These are phyloP conservation scores for Rhizoclosmatium globosum DNA, from an alignment of 192 early-diverging fungal species.

Conservation along the genomic window DNA sequence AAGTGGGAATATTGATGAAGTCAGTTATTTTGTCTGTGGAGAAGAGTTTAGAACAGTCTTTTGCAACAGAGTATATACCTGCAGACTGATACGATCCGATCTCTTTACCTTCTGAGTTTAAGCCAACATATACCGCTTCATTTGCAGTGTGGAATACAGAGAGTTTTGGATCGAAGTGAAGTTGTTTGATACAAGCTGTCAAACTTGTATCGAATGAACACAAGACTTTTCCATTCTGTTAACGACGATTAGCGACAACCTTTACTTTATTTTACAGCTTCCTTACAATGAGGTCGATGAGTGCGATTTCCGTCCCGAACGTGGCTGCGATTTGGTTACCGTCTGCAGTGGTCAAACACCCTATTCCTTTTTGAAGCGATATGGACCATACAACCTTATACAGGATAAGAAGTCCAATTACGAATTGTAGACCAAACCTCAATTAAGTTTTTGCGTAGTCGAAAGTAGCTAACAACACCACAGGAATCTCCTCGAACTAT, in stretches of 20 bases:
- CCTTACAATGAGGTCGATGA: not conserved
- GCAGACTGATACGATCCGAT: not conserved
- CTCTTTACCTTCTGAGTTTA: not conserved
- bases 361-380: not conserved
- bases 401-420: too few relatives aligned
- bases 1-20: too few relatives aligned
- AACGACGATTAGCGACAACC: not conserved
- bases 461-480: not conserved
- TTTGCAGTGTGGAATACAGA: not conserved
- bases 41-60: too few relatives aligned
- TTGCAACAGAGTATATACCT: not conserved
- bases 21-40: too few relatives aligned
- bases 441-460: not conserved
- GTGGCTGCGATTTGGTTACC: not conserved
- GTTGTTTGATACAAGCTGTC: not conserved
- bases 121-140: not conserved
- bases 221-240: not conserved
- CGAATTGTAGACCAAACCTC: not conserved
- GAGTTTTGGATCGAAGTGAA: not conserved
- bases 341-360: not conserved
- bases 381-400: too few relatives aligned
- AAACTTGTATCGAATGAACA: slow-evolving; percentile 4
- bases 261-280: not conserved
- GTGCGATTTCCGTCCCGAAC: not conserved
- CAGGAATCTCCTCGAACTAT: not conserved